Conservation (phyloP, 2,329 filamentous ascomycete genomes). For the Fusarium denticulatum region DNA sequence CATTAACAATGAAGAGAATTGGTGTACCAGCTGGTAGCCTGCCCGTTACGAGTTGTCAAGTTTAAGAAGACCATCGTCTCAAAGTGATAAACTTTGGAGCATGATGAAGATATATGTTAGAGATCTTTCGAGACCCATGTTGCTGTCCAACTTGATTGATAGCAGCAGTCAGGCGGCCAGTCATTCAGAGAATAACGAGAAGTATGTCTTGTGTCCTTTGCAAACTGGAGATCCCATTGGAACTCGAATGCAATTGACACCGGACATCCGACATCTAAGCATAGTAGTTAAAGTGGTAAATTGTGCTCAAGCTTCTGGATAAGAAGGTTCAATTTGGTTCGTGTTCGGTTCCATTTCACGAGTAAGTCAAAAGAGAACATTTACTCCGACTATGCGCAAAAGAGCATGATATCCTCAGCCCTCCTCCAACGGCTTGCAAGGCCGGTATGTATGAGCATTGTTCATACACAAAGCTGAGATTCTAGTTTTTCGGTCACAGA, state of each 20-base stretch:
- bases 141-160: background rate
- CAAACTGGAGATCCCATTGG: background rate
- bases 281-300: background rate
- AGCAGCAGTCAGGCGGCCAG: background rate
- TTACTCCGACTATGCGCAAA: background rate
- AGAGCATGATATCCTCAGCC: background rate
- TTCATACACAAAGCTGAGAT: background rate
- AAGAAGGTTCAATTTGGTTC: background rate
- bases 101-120: background rate
- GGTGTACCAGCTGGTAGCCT: background rate
- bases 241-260: background rate
- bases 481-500: background rate
- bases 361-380: background rate
- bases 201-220: background rate
- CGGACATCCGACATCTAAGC: background rate
- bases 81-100: background rate
- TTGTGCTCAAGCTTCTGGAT: background rate
- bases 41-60: background rate
- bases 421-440: background rate
- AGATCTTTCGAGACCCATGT: background rate
- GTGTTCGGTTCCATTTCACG: background rate
- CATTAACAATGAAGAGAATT: background rate
- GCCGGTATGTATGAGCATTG: background rate
- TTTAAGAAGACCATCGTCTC: background rate
- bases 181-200: background rate